Evolutionary conservation across 371 early-diverging fungal genomes (phyloP).

Genomic region (Coelomomyces lativittatus): DNA sequence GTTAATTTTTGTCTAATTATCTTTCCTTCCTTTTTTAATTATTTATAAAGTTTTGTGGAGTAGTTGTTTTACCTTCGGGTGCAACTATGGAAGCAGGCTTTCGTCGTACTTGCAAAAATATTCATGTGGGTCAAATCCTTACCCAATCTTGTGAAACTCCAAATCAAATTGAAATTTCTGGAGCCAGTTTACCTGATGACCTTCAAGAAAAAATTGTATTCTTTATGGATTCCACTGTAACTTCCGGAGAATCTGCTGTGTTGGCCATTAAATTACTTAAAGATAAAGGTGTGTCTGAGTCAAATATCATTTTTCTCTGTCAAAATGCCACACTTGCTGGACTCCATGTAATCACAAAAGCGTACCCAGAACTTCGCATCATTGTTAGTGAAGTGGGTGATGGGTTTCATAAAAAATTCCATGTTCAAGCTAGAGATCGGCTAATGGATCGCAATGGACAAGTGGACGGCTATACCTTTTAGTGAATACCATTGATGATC

Average conservation of each 20-base stretch:
- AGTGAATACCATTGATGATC: too few relatives aligned
- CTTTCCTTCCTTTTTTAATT: not conserved
- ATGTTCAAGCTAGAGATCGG: too few relatives aligned
- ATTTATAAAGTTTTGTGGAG: slow-evolving; percentile 42
- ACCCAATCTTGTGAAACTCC: slow-evolving; percentile 63
- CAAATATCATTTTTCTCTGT: slow-evolving; percentile 59
- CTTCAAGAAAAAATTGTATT: slow-evolving; percentile 41
- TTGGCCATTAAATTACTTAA: slow-evolving; percentile 79
- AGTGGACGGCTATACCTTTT: too few relatives aligned
- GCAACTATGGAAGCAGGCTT: slow-evolving; percentile 72
- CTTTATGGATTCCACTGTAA: slow-evolving; percentile 59
- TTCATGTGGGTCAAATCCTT: slow-evolving; percentile 64
- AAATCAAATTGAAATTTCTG: slow-evolving; percentile 66
- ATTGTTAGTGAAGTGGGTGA: slow-evolving; percentile 38
- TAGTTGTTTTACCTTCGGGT: slow-evolving; percentile 70
- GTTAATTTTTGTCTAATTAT: not conserved
- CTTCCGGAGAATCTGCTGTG: slow-evolving; percentile 72
- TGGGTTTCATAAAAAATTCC: too few relatives aligned
- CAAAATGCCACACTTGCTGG: slow-evolving; percentile 58
- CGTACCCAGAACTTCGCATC: slow-evolving; percentile 63
- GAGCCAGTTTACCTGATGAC: slow-evolving; percentile 49
- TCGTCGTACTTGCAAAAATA: slow-evolving; percentile 56
- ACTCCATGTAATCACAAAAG: slow-evolving; percentile 50
- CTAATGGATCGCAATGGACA: too few relatives aligned
- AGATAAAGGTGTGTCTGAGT: slow-evolving; percentile 70